Evolutionary conservation across 2,329 filamentous ascomycete genomes (phyloP).

Genomic region (Conoideocrella luteorostrata): DNA sequence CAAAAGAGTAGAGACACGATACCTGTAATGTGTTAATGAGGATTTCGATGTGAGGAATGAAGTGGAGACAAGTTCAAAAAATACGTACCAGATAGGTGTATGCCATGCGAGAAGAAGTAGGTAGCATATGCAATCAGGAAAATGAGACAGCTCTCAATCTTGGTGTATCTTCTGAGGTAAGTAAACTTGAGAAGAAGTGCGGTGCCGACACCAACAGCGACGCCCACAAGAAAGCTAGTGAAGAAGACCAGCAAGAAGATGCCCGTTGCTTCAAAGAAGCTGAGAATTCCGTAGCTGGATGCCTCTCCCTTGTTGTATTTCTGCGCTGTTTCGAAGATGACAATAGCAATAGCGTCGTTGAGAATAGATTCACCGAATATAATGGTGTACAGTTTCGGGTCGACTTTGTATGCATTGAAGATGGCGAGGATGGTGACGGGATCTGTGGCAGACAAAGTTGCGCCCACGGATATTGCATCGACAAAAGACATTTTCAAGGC

Average conservation of each 20-base stretch:
- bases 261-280: slow-evolving; percentile 83
- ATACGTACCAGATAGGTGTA: slow-evolving; percentile 83
- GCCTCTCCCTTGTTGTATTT: slow-evolving; percentile 74
- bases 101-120: slow-evolving; percentile 95
- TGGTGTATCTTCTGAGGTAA: slow-evolving; percentile 83
- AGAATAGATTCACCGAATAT: slow-evolving; percentile 98
- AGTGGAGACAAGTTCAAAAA: neutral
- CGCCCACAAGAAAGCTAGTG: slow-evolving; percentile 82
- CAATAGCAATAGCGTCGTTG: slow-evolving; percentile 97
- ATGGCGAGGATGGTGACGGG: slow-evolving; percentile 97
- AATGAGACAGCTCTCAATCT: slow-evolving; percentile 94
- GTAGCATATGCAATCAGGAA: slow-evolving; percentile 92
- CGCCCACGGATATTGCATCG: slow-evolving; percentile 93
- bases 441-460: slow-evolving; percentile 92
- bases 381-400: slow-evolving; percentile 95
- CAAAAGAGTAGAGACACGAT: slow-evolving; percentile 97
- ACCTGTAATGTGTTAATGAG: slow-evolving; percentile 41
- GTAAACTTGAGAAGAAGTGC: slow-evolving; percentile 92
- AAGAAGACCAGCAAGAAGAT: slow-evolving; percentile 97
- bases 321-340: slow-evolving; percentile 96
- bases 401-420: slow-evolving; percentile 98
- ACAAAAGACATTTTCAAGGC: slow-evolving; percentile 83
- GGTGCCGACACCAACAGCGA: slow-evolving; percentile 78
- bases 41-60: neutral
- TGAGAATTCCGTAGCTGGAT: slow-evolving; percentile 68